These are phyloP conservation scores for Fraxinus anomala DNA, from an alignment of 257 asterid species.

Conservation along the genomic window DNA sequence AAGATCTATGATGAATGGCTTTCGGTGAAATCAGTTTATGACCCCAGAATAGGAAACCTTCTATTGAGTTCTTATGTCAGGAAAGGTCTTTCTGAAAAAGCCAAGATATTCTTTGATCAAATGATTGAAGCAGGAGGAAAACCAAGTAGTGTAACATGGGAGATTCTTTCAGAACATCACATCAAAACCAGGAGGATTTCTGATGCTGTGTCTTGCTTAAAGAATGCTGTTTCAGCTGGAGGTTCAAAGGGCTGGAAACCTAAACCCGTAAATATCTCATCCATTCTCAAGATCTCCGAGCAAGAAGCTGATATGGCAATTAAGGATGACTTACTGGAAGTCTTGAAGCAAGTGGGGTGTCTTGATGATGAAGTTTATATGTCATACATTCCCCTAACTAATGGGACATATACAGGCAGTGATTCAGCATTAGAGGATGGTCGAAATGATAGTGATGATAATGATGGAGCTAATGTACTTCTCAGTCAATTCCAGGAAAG, in stretches of 20 bases:
- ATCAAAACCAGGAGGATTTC: constrained; percentile 37
- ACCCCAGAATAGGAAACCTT: constrained; percentile 48
- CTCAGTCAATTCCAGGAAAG: constrained; percentile 59
- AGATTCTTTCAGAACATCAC: constrained; percentile 45
- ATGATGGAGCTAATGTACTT: constrained; percentile 36
- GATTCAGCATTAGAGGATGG: constrained; percentile 27
- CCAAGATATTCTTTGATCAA: constrained; percentile 35
- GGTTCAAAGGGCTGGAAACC: constrained; percentile 84
- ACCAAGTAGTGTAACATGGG: constrained; percentile 45
- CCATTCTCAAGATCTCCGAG: constrained; percentile 57
- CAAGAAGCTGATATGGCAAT: constrained; percentile 45
- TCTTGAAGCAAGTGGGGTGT: constrained; percentile 59
- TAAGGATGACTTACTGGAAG: constrained; percentile 50
- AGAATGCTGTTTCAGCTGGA: constrained; percentile 53
- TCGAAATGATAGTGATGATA: constrained; percentile 34
- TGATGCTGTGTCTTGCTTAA: constrained; percentile 44
- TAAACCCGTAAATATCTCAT: constrained; percentile 44
- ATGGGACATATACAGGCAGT: constrained; percentile 24
- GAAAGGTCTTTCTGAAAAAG: constrained; percentile 35
- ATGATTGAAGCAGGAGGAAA: constrained; percentile 44
- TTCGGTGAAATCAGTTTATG: constrained; percentile 36
- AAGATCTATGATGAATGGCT: constrained; percentile 46
- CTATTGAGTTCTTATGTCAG: constrained; percentile 42
- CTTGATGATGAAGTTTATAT: constrained; percentile 54
- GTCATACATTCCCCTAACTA: constrained; percentile 42